These are phyloP conservation scores for Limtongia smithiae DNA, from an alignment of 805 yeast species.

Conservation along the genomic window DNA sequence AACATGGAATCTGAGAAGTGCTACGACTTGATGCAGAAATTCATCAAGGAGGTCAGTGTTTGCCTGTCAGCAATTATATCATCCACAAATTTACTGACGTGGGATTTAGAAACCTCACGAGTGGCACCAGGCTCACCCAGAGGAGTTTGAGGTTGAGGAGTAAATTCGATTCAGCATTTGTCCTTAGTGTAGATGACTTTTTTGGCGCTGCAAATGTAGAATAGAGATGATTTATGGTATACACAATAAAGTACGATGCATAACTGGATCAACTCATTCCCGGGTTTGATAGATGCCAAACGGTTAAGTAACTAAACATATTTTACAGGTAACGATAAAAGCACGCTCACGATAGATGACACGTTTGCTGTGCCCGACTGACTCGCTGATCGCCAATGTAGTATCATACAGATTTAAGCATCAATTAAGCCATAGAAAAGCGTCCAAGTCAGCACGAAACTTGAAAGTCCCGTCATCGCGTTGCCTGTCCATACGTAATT, in stretches of 20 bases:
- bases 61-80: not conserved
- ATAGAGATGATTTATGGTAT: not conserved
- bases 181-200: not conserved
- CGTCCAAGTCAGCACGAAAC: slow-evolving; percentile 59
- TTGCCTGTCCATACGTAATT: slow-evolving; percentile 45
- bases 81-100: not conserved
- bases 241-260: too few species aligned
- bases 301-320: not conserved
- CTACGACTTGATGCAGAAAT: slow-evolving; percentile 65
- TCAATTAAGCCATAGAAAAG: slow-evolving; percentile 37
- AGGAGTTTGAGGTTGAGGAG: slow-evolving; percentile 22
- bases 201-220: not conserved
- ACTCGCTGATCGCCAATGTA: too few species aligned
- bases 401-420: too few species aligned
- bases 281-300: too few species aligned
- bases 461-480: slow-evolving; percentile 48
- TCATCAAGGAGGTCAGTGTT: slow-evolving; percentile 54
- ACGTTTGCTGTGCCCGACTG: too few species aligned
- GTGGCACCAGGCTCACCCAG: slow-evolving; percentile 30
- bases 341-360: too few species aligned
- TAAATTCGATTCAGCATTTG: not conserved
- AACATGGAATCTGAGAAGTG: slow-evolving; percentile 38
- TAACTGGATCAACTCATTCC: too few species aligned
- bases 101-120: slow-evolving; percentile 20
- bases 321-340: too few species aligned